phyloP scores from a whole-genome alignment of 345 rosid species.

The Psidium friedrichsthalianum region DNA sequence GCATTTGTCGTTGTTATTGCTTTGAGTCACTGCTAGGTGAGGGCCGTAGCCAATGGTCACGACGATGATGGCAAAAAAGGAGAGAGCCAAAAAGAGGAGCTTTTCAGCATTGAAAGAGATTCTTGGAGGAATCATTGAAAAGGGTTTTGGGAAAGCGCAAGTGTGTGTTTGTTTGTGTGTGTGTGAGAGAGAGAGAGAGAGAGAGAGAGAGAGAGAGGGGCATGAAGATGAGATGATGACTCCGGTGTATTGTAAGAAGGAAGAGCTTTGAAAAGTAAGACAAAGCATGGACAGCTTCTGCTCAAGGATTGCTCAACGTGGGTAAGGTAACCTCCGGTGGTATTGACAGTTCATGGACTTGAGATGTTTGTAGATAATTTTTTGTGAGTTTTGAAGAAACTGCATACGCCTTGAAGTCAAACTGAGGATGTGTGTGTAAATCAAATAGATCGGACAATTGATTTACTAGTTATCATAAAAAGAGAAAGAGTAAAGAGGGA shows the following conservation, averaged over 20 bases:
- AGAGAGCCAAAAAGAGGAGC: background rate
- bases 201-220: too few species aligned
- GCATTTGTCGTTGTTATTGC: background rate
- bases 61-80: accelerated
- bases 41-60: background rate
- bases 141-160: background rate
- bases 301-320: background rate
- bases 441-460: too few species aligned
- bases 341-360: too few species aligned
- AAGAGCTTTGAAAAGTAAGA: background rate
- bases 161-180: background rate
- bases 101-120: background rate
- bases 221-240: background rate
- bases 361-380: too few species aligned
- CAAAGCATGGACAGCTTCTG: background rate
- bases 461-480: too few species aligned
- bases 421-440: too few species aligned
- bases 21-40: background rate
- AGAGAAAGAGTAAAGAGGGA: too few species aligned
- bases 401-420: too few species aligned
- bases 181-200: background rate
- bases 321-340: too few species aligned
- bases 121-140: background rate
- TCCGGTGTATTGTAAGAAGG: background rate
- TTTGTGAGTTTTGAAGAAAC: too few species aligned